Conservation (phyloP, 306 rosid genomes). For the Psophocarpus tetragonolobus region DNA sequence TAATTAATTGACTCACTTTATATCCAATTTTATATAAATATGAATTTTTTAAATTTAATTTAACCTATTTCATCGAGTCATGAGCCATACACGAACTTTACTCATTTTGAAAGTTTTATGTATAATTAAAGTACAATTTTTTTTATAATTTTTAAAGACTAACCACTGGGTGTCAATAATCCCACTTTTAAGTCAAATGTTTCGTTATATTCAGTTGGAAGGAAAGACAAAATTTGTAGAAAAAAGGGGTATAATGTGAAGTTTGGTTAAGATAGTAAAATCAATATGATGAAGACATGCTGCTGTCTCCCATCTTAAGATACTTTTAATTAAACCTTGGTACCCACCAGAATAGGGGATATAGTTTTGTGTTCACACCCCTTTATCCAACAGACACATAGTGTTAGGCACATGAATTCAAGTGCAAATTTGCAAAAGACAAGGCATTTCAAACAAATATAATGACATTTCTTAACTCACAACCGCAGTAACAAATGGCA, state of each 20-base stretch:
- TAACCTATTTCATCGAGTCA: no score
- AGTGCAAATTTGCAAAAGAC: not conserved
- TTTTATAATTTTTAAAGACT: not conserved
- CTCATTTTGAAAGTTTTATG: no score
- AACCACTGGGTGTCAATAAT: not conserved
- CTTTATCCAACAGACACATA: not conserved
- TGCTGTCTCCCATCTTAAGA: conserved; percentile 32
- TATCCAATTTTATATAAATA: no score
- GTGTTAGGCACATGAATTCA: conserved; percentile 37
- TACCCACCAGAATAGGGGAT: conserved; percentile 21
- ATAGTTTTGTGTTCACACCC: conserved; percentile 11
- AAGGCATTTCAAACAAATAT: conserved; percentile 1
- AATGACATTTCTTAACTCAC: conserved; percentile 22
- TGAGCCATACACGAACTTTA: no score
- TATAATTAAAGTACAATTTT: no score
- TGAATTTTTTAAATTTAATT: no score
- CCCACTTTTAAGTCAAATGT: not conserved
- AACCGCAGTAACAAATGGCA: conserved; percentile 38
- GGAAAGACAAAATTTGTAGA: not conserved
- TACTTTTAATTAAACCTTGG: not conserved
- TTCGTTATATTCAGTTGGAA: not conserved
- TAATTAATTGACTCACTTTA: no score
- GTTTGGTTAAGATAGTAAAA: conserved; percentile 3
- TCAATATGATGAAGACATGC: not conserved
- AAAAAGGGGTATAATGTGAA: not conserved